Evolutionary conservation across 1,284 basidiomycete genomes (phyloP), one percentile per base, ranked within the genome.

Genomic region (Tilletia indica): DNA sequence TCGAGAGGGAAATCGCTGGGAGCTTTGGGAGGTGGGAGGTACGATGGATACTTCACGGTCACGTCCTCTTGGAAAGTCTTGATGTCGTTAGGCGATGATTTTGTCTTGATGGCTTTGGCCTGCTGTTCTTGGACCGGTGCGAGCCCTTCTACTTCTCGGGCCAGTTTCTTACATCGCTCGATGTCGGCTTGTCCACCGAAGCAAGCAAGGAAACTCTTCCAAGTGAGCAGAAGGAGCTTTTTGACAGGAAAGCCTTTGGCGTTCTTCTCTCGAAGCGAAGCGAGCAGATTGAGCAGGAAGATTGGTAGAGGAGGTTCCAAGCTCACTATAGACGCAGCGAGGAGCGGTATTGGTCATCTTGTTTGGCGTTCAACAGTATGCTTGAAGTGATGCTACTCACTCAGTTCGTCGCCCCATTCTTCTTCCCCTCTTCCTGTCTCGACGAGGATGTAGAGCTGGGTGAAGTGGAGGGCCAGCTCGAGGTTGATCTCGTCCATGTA

Each of bases 261-360:
- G 80, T 92, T 93, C 86, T 94, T 94, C 82, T 99, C 97, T 75
- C 94, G 91, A 68, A 99, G 86, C 42, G 91, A 90, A 21, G 94
- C 91, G 9, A 99, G 91, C 69, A 95, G 88, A 70, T 91, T 91
- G 86, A 97, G 93, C 21, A 99, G 87, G 84, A 94, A 95, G 19
- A 97, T 90, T 2, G 96, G 95, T 25, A 99, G 86, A 8, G 96
- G 94, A 3, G 96, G 95, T 69, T 97, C 93, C 85, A 97, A 88
- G 77, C 91, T 75, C 82, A 84, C 71, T 72, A 63, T 11, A 34
- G 12, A 67, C 61, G 21, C 5, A 31, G 36, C 8, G 51, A 31
- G n/a, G 8, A 54, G 4, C 11, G 25, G 14, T 8, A 54, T 9
- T 8, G 19, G 51, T 8, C 51, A 19, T 54, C 25, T 8, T 8